Evolutionary conservation across 2,329 filamentous ascomycete genomes (phyloP), one percentile per base, ranked within the genome.

Genomic region (Cyanodermella asteris): DNA sequence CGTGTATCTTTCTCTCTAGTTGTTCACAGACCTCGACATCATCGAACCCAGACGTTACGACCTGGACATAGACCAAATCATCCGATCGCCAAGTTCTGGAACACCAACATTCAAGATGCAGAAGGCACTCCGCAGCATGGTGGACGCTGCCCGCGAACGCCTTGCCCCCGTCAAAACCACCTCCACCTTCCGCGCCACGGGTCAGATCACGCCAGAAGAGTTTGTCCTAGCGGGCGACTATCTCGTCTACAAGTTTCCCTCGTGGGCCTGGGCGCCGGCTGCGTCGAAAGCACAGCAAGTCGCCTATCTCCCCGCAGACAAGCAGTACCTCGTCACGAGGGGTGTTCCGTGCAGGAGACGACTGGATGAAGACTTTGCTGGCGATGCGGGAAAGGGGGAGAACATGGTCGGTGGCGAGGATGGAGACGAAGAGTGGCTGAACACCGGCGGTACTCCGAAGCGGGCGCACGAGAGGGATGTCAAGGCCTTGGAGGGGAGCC

Each of bases 171-270:
- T 91, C 41, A 71, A 69, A 31, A 72, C 91, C 49, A 90, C 70
- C 26, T 94, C 84, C 4, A 94, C 78, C 35, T 97, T 97, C 53
- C 77, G 84, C 39, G 64, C 68, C 40, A 91, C 82, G 4, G 87
- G 87, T 36, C 77, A 94, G 55, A 87, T 97, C 51, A 94, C 84
- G 0, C 84, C 84, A 11, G 84, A 93, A 44, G 87, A 97, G 60
- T 97, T 97, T 50, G 62, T 93, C 25, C 73, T 76, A 4, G 87
- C 87, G 4, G 87, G 87, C 39, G 87, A 97, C 56, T 97, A 94
- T 48, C 70, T 97, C 18, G 82, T 91, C 43, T 91, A 90, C 69
- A 94, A 93, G 58, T 97, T 97, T 53, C 87, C 84, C 6, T 91
- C 84, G 30, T 97, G 87, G 87, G 75, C 78, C 24, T 97, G 87